A percentile compares a stretch with the other conserved stretches of the same genome.
These are phyloP conservation scores for Porphyrellus cyaneotinctus DNA, from an alignment of 768 basidiomycete genomes.

Conservation along the genomic window DNA sequence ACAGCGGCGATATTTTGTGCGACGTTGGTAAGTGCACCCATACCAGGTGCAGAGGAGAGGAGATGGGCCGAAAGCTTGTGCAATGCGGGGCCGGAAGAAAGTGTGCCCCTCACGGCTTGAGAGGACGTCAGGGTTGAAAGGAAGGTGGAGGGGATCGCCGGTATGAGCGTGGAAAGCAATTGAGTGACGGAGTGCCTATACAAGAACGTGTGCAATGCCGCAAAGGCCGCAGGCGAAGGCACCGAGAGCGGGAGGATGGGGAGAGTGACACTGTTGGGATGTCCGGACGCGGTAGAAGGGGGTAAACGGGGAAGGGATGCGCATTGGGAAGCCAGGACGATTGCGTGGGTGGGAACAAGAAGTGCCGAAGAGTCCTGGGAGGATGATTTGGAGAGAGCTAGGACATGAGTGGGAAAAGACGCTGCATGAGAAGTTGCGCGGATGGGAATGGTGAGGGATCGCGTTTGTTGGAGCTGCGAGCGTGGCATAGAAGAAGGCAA, in stretches of 20 bases:
- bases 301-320: slow-evolving; percentile 58
- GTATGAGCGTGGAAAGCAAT: slow-evolving; percentile 49
- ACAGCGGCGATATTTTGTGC: slow-evolving; percentile 54
- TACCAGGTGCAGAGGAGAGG: slow-evolving; percentile 41
- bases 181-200: slow-evolving; percentile 55
- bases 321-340: slow-evolving; percentile 68
- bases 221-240: slow-evolving; percentile 60
- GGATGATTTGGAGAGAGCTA: slow-evolving; percentile 40
- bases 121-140: slow-evolving; percentile 29
- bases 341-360: slow-evolving; percentile 65
- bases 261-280: slow-evolving; percentile 37
- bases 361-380: slow-evolving; percentile 32
- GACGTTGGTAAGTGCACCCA: slow-evolving; percentile 46
- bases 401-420: slow-evolving; percentile 47
- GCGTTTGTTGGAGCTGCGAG: slow-evolving; percentile 31
- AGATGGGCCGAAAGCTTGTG: slow-evolving; percentile 56
- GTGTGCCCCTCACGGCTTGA: slow-evolving; percentile 35
- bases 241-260: slow-evolving; percentile 63
- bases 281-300: slow-evolving; percentile 31
- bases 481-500: slow-evolving; percentile 29
- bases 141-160: slow-evolving; percentile 30
- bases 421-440: slow-evolving; percentile 24
- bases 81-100: slow-evolving; percentile 48
- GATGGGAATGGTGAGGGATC: slow-evolving; percentile 29
- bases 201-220: slow-evolving; percentile 56